A percentile compares a stretch with the other conserved stretches of the same genome.
phyloP scores from a whole-genome alignment of 1,139 yeast genomes.

The Pichia sp. region DNA sequence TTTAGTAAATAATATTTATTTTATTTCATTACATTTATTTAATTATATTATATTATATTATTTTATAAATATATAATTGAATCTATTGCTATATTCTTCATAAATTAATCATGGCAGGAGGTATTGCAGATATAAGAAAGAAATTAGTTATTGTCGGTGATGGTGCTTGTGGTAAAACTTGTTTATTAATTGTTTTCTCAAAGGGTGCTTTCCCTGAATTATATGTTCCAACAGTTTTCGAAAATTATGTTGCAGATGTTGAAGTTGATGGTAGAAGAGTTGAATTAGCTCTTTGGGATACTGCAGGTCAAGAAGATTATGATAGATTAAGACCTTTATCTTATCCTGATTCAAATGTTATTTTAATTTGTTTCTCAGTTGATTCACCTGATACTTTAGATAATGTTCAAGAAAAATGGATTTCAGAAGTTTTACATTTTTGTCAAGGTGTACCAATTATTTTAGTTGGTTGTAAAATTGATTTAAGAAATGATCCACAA shows the following conservation, averaged over 20 bases:
- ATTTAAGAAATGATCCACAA: constrained; percentile 75
- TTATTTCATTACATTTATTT: no score
- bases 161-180: constrained; percentile 84
- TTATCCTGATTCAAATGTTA: constrained; percentile 90
- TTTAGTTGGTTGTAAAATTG: constrained; percentile 88
- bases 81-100: no score
- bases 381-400: constrained; percentile 91
- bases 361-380: constrained; percentile 84
- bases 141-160: constrained; percentile 83
- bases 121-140: constrained; percentile 57
- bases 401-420: constrained; percentile 93
- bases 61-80: no score
- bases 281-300: constrained; percentile 94
- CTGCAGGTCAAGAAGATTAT: constrained; percentile 97
- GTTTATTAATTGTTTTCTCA: constrained; percentile 79
- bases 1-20: no score
- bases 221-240: constrained; percentile 93
- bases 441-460: constrained; percentile 95
- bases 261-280: constrained; percentile 93
- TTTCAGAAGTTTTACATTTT: constrained; percentile 87
- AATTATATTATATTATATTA: no score
- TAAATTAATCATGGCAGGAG: constrained; percentile 7
- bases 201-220: constrained; percentile 96
- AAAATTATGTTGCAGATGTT: constrained; percentile 90
- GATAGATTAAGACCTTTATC: constrained; percentile 91